Conservation (phyloP, 306 rosid species). For the Malus sieversii region DNA sequence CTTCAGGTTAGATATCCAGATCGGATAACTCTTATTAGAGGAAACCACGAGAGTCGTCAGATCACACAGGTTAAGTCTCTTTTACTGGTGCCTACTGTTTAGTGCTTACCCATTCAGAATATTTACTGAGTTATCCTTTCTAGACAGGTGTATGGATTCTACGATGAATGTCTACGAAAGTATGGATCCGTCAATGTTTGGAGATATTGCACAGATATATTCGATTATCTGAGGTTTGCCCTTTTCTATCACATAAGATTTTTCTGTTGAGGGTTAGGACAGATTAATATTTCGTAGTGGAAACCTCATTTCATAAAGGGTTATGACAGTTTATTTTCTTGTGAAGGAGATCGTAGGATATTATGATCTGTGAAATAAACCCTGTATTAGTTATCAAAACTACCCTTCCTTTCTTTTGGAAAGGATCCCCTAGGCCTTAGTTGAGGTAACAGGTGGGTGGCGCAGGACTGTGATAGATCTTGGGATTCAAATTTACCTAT, state of each 20-base stretch:
- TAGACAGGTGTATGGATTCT: conserved; percentile 97
- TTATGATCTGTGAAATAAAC: not conserved
- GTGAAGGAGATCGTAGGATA: not conserved
- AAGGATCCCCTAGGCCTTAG: not conserved
- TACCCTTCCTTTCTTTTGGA: not conserved
- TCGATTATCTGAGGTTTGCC: conserved; percentile 85
- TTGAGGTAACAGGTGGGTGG: not conserved
- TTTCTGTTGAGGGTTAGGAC: not conserved
- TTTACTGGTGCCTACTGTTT: not conserved
- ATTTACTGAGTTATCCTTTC: conserved; percentile 31
- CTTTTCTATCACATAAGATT: not conserved
- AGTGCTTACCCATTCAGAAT: conserved; percentile 10
- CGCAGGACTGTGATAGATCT: not conserved
- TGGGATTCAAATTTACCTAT: not conserved
- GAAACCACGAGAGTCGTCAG: conserved; percentile 98
- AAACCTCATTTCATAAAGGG: not conserved
- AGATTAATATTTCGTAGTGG: too few species aligned
- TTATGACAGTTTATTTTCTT: not conserved
- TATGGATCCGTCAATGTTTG: conserved; percentile 98
- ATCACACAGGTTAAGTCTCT: conserved; percentile 82
- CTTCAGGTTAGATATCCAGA: conserved; percentile 97
- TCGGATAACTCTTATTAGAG: conserved; percentile 97
- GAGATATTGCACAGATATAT: conserved; percentile 98
- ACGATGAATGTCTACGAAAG: conserved; percentile 97
- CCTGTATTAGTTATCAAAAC: not conserved